Conservation (phyloP, 495 filamentous ascomycete species). For the Cercophora scortea region DNA sequence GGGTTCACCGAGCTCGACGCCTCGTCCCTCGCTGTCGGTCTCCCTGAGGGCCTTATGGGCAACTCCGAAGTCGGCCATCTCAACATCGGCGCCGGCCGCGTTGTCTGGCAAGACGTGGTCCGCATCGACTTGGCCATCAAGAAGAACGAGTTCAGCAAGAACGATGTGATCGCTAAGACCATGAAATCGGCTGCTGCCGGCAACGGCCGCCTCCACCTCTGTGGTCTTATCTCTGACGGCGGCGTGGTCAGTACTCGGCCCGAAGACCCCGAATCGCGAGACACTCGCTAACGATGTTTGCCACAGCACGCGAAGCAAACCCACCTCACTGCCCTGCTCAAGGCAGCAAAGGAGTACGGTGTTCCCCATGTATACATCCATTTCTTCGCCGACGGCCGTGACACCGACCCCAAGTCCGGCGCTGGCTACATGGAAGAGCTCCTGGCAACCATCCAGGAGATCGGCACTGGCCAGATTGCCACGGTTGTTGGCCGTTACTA, state of each 20-base stretch:
- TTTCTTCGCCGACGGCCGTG: conserved; percentile 97
- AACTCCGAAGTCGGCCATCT: conserved; percentile 97
- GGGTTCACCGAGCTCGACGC: conserved; percentile 73
- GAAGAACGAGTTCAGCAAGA: conserved; percentile 71
- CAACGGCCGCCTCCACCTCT: conserved; percentile 86
- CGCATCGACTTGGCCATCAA: conserved; percentile 94
- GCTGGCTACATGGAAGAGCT: conserved; percentile 80
- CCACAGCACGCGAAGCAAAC: conserved; percentile 80
- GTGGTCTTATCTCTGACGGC: conserved; percentile 85
- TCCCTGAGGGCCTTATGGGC: conserved; percentile 96
- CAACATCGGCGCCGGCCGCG: conserved; percentile 95
- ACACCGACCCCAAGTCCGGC: conserved; percentile 92
- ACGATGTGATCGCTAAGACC: conserved; percentile 67
- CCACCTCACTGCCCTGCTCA: conserved; percentile 78
- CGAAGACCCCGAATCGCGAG: not conserved
- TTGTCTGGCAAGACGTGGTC: conserved; percentile 99
- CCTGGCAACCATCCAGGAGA: conserved; percentile 66
- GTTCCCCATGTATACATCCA: conserved; percentile 93
- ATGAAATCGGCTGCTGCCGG: conserved; percentile 77
- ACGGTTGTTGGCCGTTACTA: conserved; percentile 95
- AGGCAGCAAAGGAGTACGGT: conserved; percentile 78
- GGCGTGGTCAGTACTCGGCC: conserved; percentile 59
- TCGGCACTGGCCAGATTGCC: conserved; percentile 80
- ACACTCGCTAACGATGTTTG: not conserved
- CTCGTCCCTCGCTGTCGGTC: conserved; percentile 88